Evolutionary conservation across 192 early-diverging fungal genomes (phyloP), one percentile per base, ranked within the genome.

Genomic region (Umbelopsis sp.): DNA sequence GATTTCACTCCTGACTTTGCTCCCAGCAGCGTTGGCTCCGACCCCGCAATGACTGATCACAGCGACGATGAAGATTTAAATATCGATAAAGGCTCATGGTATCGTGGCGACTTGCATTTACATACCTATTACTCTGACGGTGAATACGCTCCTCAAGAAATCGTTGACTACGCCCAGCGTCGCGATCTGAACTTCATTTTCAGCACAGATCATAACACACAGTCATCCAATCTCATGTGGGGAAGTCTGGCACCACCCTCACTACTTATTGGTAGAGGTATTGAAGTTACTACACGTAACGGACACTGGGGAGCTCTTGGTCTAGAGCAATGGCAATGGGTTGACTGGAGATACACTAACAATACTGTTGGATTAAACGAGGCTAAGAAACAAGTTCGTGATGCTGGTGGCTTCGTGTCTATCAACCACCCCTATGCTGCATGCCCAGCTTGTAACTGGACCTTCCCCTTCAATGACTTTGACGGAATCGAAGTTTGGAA

Each of bases 211-310:
- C 51, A 53, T 22, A 53, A 53, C 21, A 53, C 51, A 22, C 51
- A 53, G 51, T 53, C 51, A 53, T 53, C 51, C 51, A 53, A 53
- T 53, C 51, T 53, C 51, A 53, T 53, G 24, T 53, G 51, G 51
- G 51, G 51, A 22, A 53, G 21, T 22, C 51, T 53, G 4, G 51
- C 51, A 24, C 51, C 51, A 53, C 51, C 51, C 51, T 53, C 51
- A 9, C 51, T 53, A 53, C 51, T 53, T 53, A 53, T 53, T 53
- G 51, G 51, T 53, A 53, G 51, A 53, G 51, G 51, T 24, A 53
- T 53, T 6, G 51, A 53, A 53, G 51, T 25, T 22, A 53, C 51
- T 53, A 53, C 51, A 53, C 51, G 51, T 24, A 53, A 53, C 24
- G 51, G 51, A 24, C 51, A 53, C 21, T 53, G 51, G 51, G 51